A percentile compares a stretch with the other conserved stretches of the same genome.
These are phyloP conservation scores for Microsporum canis DNA, from an alignment of 2,329 filamentous ascomycete species.

Conservation along the genomic window DNA sequence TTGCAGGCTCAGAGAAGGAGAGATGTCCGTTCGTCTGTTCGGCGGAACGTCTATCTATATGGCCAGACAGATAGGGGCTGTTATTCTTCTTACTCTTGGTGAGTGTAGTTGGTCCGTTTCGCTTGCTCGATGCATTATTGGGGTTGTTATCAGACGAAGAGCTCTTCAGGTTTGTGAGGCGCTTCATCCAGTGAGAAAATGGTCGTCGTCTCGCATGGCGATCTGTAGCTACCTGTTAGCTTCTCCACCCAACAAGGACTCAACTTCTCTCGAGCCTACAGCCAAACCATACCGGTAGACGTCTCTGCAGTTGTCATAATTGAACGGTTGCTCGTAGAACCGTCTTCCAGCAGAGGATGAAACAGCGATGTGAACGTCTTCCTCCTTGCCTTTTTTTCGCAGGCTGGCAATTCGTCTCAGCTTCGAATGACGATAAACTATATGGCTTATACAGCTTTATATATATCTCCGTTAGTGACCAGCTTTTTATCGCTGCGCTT, in stretches of 20 bases:
- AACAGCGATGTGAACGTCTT: not conserved
- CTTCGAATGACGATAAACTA: too few relatives aligned
- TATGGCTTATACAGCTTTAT: too few relatives aligned
- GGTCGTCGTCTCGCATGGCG: conserved; percentile 65
- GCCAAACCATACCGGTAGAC: not conserved
- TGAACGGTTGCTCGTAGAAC: not conserved
- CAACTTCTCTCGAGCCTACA: too few relatives aligned
- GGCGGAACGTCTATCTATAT: conserved; percentile 32
- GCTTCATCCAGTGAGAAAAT: conserved; percentile 90
- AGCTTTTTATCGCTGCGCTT: too few relatives aligned
- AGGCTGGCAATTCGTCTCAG: too few relatives aligned
- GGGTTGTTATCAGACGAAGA: conserved; percentile 46
- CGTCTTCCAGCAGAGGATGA: not conserved
- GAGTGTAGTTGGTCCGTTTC: conserved; percentile 14
- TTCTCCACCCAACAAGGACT: not conserved
- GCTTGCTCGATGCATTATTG: conserved; percentile 31
- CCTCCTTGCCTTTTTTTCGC: not conserved
- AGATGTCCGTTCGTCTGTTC: conserved; percentile 35
- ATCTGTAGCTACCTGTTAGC: conserved; percentile 38
- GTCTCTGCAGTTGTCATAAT: not conserved
- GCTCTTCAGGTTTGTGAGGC: conserved; percentile 74
- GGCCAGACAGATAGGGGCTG: conserved; percentile 82
- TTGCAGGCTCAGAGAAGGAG: conserved; percentile 43
- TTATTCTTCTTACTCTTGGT: conserved; percentile 57
- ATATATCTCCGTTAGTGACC: too few relatives aligned